These are phyloP conservation scores for Neonectria neomacrospora DNA, from an alignment of 2,329 filamentous ascomycete genomes.

Conservation along the genomic window DNA sequence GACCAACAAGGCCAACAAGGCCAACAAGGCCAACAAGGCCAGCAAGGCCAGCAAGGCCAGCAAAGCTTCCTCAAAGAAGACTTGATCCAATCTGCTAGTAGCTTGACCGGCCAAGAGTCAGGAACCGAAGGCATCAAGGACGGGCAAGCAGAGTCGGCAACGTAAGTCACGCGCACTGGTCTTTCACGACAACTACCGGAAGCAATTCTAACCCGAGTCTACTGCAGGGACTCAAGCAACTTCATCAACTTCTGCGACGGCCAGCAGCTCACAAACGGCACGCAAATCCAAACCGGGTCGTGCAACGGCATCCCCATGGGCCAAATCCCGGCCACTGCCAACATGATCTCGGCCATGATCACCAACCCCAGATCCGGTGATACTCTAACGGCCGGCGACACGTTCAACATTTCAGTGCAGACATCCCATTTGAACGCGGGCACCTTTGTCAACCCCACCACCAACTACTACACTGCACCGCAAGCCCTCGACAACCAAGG, in stretches of 20 bases:
- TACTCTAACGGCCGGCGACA: conserved; percentile 54
- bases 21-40: too few relatives aligned
- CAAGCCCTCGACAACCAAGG: conserved; percentile 62
- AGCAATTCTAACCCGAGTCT: not conserved
- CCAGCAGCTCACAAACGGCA: conserved; percentile 67
- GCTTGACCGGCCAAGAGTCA: not conserved
- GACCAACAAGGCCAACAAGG: too few relatives aligned
- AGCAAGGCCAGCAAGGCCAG: too few relatives aligned
- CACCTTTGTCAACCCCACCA: conserved; percentile 69
- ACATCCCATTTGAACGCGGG: conserved; percentile 65
- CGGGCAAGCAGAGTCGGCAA: not conserved
- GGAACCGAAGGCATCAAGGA: not conserved
- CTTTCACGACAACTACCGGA: not conserved
- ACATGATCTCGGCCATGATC: conserved; percentile 69
- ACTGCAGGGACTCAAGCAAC: conserved; percentile 64
- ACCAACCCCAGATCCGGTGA: conserved; percentile 63
- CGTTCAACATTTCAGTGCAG: conserved; percentile 64
- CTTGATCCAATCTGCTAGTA: not conserved
- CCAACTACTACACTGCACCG: conserved; percentile 70
- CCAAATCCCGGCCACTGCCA: conserved; percentile 63
- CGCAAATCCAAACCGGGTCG: conserved; percentile 67
- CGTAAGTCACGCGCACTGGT: not conserved
- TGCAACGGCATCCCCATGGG: conserved; percentile 74
- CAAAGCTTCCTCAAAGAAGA: not conserved
- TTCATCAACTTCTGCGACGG: conserved; percentile 72